A percentile compares a stretch with the other conserved stretches of the same genome.
These are phyloP conservation scores for Fusarium bulbicola DNA, from an alignment of 2,329 filamentous ascomycete genomes.

Conservation along the genomic window DNA sequence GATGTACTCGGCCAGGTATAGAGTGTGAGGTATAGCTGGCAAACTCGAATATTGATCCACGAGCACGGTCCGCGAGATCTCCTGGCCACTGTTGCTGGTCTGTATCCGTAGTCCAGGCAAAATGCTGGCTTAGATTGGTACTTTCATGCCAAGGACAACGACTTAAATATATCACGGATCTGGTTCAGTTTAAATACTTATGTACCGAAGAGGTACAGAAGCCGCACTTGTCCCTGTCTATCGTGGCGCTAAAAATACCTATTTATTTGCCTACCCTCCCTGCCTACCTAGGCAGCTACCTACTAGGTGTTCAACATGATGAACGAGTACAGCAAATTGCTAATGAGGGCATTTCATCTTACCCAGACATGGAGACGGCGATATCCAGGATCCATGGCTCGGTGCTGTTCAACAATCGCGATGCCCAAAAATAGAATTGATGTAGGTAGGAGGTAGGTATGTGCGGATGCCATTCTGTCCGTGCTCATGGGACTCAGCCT, in stretches of 20 bases:
- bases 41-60: background rate
- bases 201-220: background rate
- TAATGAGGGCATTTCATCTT: background rate
- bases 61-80: background rate
- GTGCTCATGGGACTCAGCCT: background rate
- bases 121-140: background rate
- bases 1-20: background rate
- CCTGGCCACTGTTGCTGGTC: background rate
- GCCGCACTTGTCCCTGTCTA: conserved; percentile 20
- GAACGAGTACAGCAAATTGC: background rate
- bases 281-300: background rate
- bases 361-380: background rate
- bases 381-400: background rate
- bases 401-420: background rate
- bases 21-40: background rate
- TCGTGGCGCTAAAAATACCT: conserved; percentile 10
- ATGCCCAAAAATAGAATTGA: background rate
- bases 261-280: background rate
- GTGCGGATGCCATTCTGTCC: background rate
- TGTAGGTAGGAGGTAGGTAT: background rate
- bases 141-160: background rate
- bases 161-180: background rate
- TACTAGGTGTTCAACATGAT: background rate
- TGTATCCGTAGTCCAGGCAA: background rate
- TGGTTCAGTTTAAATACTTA: background rate